Base-by-base conservation (phyloP, 192 early-diverging fungal species). In the Lobosporangium transversale region DNA sequence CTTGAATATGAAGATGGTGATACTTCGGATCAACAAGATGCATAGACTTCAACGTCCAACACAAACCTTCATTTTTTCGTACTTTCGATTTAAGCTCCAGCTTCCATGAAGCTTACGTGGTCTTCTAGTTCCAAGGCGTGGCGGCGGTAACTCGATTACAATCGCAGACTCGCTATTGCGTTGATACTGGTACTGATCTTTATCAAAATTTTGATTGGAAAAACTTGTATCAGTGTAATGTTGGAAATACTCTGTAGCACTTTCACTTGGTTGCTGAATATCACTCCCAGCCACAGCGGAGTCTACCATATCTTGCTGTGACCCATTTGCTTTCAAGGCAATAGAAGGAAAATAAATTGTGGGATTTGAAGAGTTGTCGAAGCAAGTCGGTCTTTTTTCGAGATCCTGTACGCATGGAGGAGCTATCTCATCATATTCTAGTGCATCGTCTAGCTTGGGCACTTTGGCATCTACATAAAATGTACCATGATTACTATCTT, bases 51-150 rank as follows among this genome's bases (percentile, higher is more conserved):
- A n/a, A n/a, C n/a, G n/a, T n/a, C n/a, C n/a, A n/a, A n/a, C n/a
- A 5, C 11, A 5, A 48, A 58, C 56, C 56, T 58, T 58, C 56
- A 58, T 58, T 4, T 32, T 35, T 17, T 35, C 33, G 26, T 58
- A 58, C n/a, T 58, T 58, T 10, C 43, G 21, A 44, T 58, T 58
- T 40, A 58, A 30, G 23, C 36, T 57, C 11, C 21, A 57, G 21
- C 17, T 20, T 10, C 56, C 29, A 10, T 43, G 36, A 21, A 45
- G 3, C 3, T 43, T 58, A 9, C 26, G 24, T 7, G 21, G 12
- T 26, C 27, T 58, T 24, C 21, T 23, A 20, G 37, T 58, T 2
- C 21, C 40, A 3, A 58, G 2, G 2, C 17, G 29, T 32, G 29
- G 40, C 37, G 56, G 26, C 2, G 56, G 56, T 24, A 58, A 29